phyloP scores from a whole-genome alignment of 1,284 basidiomycete species.

The Schizophyllum amplum region DNA sequence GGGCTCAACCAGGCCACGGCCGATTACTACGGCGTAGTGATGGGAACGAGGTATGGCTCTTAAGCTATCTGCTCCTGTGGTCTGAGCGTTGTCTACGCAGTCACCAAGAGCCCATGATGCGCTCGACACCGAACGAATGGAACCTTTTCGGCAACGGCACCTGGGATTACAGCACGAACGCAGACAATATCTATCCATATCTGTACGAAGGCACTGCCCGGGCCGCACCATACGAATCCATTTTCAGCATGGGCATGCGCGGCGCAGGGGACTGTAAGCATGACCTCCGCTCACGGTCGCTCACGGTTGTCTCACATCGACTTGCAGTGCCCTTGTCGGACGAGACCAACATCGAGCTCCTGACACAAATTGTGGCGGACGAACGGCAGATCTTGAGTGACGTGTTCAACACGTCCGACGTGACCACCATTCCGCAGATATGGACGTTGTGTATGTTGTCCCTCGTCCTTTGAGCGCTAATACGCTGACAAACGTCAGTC shows the following conservation, averaged over 20 bases:
- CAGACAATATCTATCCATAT: slow-evolving; percentile 46
- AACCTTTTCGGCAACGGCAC: slow-evolving; percentile 41
- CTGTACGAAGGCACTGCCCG: slow-evolving; percentile 54
- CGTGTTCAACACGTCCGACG: slow-evolving; percentile 40
- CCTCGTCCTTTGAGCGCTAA: neutral
- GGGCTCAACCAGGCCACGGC: slow-evolving; percentile 55
- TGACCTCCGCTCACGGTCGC: neutral
- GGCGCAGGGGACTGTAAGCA: slow-evolving; percentile 49
- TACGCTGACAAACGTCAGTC: slow-evolving; percentile 21
- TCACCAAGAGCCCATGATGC: slow-evolving; percentile 63
- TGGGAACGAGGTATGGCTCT: slow-evolving; percentile 45
- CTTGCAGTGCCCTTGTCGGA: slow-evolving; percentile 42
- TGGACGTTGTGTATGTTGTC: slow-evolving; percentile 50
- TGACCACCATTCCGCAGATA: slow-evolving; percentile 51
- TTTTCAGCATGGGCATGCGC: slow-evolving; percentile 62
- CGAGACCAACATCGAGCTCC: slow-evolving; percentile 38
- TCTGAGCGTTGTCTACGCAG: slow-evolving; percentile 19
- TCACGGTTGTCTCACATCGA: neutral
- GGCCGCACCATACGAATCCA: slow-evolving; percentile 46
- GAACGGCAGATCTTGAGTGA: slow-evolving; percentile 56
- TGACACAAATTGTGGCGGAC: slow-evolving; percentile 50
- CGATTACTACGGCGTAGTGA: slow-evolving; percentile 61
- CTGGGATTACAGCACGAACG: slow-evolving; percentile 55
- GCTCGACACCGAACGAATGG: slow-evolving; percentile 55
- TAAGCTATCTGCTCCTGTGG: neutral